These are phyloP conservation scores for Dryas octopetala DNA, from an alignment of 306 rosid genomes.

Conservation along the genomic window DNA sequence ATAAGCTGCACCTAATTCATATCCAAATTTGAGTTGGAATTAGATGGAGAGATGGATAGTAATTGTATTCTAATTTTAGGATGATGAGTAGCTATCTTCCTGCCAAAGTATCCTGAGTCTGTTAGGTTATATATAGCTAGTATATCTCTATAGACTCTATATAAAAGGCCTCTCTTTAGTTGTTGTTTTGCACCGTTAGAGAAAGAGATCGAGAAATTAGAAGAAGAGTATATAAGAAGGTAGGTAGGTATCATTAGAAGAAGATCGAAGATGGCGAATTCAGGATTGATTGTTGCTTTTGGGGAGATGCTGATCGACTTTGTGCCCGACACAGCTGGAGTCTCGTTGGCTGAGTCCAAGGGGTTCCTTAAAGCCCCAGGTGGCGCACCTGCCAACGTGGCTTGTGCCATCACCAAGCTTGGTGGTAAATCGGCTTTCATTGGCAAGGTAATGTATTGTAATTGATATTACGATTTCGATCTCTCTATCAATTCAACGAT, in stretches of 20 bases:
- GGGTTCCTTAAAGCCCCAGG: constrained; percentile 73
- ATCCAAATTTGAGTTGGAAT: background rate
- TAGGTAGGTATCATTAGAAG: background rate
- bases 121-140: no score
- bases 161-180: background rate
- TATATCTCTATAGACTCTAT: constrained; percentile 18
- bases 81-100: background rate
- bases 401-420: constrained; percentile 65
- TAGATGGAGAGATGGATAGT: background rate
- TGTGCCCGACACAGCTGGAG: constrained; percentile 59
- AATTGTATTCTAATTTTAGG: background rate
- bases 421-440: constrained; percentile 64
- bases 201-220: background rate
- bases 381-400: constrained; percentile 75
- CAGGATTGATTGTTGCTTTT: constrained; percentile 47
- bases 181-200: no score
- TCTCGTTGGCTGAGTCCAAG: constrained; percentile 59
- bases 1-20: no score
- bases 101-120: background rate
- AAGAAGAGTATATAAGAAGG: background rate
- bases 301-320: constrained; percentile 77
- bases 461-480: no score
- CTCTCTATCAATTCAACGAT: no score
- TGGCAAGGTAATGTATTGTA: constrained; percentile 43
- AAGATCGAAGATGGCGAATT: constrained; percentile 29